A percentile compares a stretch with the other conserved stretches of the same genome.
phyloP scores from a whole-genome alignment of 305 asterid species.

The Coffea humblotiana region DNA sequence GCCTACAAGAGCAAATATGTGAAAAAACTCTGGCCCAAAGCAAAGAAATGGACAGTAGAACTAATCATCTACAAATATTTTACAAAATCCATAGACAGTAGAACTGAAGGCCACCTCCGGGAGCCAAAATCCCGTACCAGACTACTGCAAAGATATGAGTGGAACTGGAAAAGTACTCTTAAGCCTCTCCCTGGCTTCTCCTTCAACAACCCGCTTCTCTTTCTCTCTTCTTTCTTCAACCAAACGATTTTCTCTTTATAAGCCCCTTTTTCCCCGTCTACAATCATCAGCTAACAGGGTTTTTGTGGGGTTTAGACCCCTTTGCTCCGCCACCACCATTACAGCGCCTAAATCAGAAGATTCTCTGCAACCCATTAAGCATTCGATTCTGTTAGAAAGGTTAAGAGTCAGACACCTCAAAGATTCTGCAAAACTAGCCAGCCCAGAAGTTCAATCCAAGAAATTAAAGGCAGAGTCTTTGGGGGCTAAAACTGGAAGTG shows the following conservation, averaged over 20 bases:
- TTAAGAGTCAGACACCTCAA: constrained; percentile 87
- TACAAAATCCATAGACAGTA: too few relatives aligned
- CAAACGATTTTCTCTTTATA: constrained; percentile 44
- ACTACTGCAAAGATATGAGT: constrained; percentile 44
- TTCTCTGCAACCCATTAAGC: constrained; percentile 60
- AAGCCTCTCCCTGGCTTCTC: constrained; percentile 24
- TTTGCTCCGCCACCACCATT: constrained; percentile 42
- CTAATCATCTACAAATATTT: too few relatives aligned
- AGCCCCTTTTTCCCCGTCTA: constrained; percentile 28
- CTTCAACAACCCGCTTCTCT: constrained; percentile 35
- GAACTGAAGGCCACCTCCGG: too few relatives aligned
- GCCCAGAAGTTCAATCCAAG: constrained; percentile 21
- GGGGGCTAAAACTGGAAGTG: constrained; percentile 18
- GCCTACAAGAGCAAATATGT: background rate
- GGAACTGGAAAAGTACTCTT: constrained; percentile 57
- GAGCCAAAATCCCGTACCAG: background rate
- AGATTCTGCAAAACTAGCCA: constrained; percentile 42
- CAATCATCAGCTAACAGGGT: constrained; percentile 21
- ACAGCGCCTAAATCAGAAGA: constrained; percentile 36
- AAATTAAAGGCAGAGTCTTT: constrained; percentile 16
- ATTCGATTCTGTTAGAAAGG: constrained; percentile 74
- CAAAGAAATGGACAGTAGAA: background rate
- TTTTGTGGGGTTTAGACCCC: constrained; percentile 63
- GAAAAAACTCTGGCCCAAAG: background rate
- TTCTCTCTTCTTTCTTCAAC: constrained; percentile 53